phyloP scores from a whole-genome alignment of 2,329 filamentous ascomycete genomes.

The Arthrobotrys iridis region DNA sequence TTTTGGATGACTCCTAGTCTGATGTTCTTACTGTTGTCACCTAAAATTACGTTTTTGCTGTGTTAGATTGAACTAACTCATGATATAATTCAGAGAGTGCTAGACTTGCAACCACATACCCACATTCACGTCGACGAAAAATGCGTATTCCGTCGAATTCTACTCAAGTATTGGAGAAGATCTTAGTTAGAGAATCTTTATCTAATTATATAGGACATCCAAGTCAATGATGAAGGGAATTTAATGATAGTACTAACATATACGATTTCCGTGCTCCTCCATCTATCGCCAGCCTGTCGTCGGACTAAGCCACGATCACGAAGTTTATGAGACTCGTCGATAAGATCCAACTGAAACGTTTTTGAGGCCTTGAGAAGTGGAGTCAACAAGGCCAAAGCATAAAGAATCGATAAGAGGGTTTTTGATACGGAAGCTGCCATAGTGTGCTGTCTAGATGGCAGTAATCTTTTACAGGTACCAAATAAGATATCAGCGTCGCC shows the following conservation, averaged over 20 bases:
- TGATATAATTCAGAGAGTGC: not conserved
- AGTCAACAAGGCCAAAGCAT: not conserved
- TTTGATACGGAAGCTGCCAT: not conserved
- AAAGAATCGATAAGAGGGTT: not conserved
- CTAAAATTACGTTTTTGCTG: not conserved
- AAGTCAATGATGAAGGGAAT: not conserved
- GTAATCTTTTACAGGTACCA: not conserved
- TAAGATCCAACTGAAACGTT: slow-evolving; percentile 9
- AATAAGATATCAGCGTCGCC: not conserved
- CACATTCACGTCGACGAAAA: slow-evolving; percentile 24
- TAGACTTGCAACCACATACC: slow-evolving; percentile 18
- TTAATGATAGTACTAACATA: slow-evolving; percentile 17
- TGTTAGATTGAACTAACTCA: not conserved
- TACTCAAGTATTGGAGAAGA: not conserved
- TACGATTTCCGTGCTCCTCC: slow-evolving; percentile 17
- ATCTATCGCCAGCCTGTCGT: slow-evolving; percentile 9
- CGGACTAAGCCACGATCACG: not conserved
- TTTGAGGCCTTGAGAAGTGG: not conserved
- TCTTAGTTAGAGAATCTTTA: not conserved
- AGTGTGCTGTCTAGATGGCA: not conserved
- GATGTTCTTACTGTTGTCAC: slow-evolving; percentile 7
- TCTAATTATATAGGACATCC: not conserved
- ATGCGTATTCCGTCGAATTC: slow-evolving; percentile 14
- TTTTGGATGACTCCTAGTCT: slow-evolving; percentile 26
- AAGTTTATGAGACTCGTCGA: not conserved